These are phyloP conservation scores for Colletotrichum viniferum DNA, from an alignment of 2,329 filamentous ascomycete species.

Conservation along the genomic window DNA sequence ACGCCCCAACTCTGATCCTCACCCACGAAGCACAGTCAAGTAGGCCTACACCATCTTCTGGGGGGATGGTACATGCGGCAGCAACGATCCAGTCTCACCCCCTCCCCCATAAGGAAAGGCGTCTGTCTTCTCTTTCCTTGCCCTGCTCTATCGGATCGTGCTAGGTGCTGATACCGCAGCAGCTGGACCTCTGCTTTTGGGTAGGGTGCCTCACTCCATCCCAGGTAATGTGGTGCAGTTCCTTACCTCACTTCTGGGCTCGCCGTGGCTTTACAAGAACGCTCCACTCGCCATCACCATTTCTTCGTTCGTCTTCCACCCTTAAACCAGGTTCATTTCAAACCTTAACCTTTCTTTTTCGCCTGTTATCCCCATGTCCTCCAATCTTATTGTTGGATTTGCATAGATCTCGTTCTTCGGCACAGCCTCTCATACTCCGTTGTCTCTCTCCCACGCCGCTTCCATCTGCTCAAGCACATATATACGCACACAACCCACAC, in stretches of 20 bases:
- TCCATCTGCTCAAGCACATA: conserved; percentile 18
- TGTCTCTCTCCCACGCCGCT: conserved; percentile 18
- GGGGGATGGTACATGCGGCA: neutral
- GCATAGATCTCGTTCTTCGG: neutral
- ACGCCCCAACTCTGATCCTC: neutral
- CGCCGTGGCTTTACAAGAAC: conserved; percentile 7
- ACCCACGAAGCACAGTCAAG: neutral
- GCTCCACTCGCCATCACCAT: conserved; percentile 7
- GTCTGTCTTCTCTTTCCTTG: neutral
- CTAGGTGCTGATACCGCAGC: neutral
- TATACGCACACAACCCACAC: conserved; percentile 13
- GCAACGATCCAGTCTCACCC: neutral
- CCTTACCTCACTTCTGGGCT: neutral
- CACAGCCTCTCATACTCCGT: conserved; percentile 7
- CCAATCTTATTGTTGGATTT: conserved; percentile 12
- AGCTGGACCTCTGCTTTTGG: neutral
- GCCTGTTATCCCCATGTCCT: conserved; percentile 3
- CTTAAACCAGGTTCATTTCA: conserved; percentile 11
- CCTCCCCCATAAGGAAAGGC: neutral
- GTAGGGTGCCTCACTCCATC: neutral
- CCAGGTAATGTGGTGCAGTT: neutral
- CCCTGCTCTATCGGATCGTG: conserved; percentile 8
- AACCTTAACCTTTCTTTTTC: conserved; percentile 21
- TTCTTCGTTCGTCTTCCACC: conserved; percentile 5
- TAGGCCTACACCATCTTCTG: neutral